Percentiles rank a stretch among this genome's conserved stretches.
These are phyloP conservation scores for Trichoderma lentiforme DNA, from an alignment of 2,329 filamentous ascomycete species.

Conservation along the genomic window DNA sequence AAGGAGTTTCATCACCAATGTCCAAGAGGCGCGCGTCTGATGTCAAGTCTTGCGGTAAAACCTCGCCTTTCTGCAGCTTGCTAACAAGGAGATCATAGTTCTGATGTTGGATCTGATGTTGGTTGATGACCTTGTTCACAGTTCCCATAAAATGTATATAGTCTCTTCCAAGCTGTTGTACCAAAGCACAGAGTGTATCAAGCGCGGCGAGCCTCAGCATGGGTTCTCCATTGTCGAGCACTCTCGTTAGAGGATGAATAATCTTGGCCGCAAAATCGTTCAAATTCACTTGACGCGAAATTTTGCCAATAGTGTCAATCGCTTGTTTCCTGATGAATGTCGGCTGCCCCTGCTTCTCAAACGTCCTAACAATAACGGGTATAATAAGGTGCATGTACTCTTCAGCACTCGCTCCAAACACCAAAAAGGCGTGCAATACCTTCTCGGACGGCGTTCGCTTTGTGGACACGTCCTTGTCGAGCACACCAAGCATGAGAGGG, in stretches of 20 bases:
- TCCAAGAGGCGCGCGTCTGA: conserved; percentile 78
- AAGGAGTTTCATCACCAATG: conserved; percentile 73
- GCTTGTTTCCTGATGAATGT: conserved; percentile 77
- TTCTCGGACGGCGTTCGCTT: conserved; percentile 82
- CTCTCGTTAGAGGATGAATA: conserved; percentile 84
- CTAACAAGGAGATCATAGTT: conserved; percentile 91
- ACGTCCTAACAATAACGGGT: conserved; percentile 88
- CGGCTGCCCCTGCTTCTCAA: conserved; percentile 83
- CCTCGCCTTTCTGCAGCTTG: conserved; percentile 91
- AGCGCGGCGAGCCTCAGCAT: conserved; percentile 76
- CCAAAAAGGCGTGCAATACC: conserved; percentile 89
- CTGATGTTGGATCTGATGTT: conserved; percentile 77
- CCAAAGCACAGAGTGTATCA: conserved; percentile 90
- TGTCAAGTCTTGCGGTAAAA: conserved; percentile 90
- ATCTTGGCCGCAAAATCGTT: conserved; percentile 97
- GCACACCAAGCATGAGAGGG: conserved; percentile 88
- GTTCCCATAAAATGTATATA: conserved; percentile 93
- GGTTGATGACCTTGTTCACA: conserved; percentile 80
- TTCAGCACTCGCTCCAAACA: conserved; percentile 92
- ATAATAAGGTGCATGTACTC: conserved; percentile 99
- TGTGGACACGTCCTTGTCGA: conserved; percentile 77
- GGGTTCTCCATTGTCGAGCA: conserved; percentile 71
- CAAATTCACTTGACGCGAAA: conserved; percentile 93
- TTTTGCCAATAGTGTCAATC: conserved; percentile 90
- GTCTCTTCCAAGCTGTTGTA: conserved; percentile 93